Conservation (phyloP, 2,329 filamentous ascomycete genomes). For the Alternaria sp. region DNA sequence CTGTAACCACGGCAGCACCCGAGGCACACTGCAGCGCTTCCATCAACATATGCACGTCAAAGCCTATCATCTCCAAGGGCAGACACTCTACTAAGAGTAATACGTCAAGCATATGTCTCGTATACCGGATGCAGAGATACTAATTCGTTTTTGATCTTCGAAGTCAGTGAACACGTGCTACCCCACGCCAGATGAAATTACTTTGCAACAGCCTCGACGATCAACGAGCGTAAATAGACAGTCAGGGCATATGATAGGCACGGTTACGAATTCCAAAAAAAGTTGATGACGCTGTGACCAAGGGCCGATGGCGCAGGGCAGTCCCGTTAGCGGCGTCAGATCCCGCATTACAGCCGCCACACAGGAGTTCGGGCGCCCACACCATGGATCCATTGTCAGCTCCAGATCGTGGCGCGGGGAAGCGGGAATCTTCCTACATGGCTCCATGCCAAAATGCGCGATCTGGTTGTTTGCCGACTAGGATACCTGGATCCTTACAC, state of each 20-base stretch:
- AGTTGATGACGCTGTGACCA: slow-evolving; percentile 1
- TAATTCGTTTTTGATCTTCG: slow-evolving; percentile 8
- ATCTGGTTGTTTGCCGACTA: not conserved
- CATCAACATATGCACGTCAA: not conserved
- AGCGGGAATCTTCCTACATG: slow-evolving; percentile 4
- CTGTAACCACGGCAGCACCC: not conserved
- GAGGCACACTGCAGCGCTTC: not conserved
- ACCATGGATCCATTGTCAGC: not conserved
- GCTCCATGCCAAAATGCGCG: not conserved
- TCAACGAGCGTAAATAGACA: not conserved
- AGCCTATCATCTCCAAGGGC: not conserved
- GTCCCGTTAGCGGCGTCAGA: not conserved
- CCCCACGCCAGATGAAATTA: not conserved
- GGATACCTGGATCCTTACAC: not conserved
- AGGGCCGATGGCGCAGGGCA: not conserved
- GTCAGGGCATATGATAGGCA: not conserved
- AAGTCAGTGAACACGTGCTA: not conserved
- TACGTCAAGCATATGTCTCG: not conserved
- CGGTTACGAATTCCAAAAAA: not conserved
- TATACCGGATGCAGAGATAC: not conserved
- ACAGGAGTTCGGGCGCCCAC: slow-evolving; percentile 1
- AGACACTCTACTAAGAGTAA: not conserved
- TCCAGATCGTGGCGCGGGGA: slow-evolving; percentile 11
- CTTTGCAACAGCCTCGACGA: not conserved
- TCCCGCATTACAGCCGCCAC: not conserved